These are phyloP conservation scores for Medicago ruthenica DNA, from an alignment of 306 rosid genomes.

Conservation along the genomic window DNA sequence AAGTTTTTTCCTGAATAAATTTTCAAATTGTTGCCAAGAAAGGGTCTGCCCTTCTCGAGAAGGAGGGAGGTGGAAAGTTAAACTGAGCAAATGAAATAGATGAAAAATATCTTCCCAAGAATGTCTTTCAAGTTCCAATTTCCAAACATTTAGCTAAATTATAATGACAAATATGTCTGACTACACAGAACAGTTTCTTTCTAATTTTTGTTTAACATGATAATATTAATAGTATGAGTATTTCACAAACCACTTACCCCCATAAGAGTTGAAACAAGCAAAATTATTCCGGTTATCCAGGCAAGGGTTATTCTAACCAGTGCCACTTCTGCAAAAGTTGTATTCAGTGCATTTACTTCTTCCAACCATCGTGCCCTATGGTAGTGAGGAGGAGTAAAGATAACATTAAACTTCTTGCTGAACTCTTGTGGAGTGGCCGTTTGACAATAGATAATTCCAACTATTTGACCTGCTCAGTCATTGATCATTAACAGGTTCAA, in stretches of 20 bases:
- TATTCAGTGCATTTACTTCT: conserved; percentile 52
- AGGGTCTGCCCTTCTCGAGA: not conserved
- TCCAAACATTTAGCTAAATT: conserved; percentile 28
- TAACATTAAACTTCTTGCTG: conserved; percentile 60
- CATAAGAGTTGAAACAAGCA: conserved; percentile 77
- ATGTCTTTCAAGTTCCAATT: not conserved
- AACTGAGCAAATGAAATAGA: not conserved
- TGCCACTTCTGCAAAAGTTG: conserved; percentile 46
- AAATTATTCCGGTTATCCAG: conserved; percentile 86
- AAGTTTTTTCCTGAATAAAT: not conserved
- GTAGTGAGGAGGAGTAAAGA: conserved; percentile 50
- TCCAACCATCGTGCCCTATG: conserved; percentile 68
- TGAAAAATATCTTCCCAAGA: not conserved
- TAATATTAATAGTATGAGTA: conserved; percentile 8
- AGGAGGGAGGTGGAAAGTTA: no score
- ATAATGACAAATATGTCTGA: conserved; percentile 3
- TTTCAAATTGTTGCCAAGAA: conserved; percentile 20
- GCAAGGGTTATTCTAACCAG: conserved; percentile 86
- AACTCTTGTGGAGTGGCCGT: conserved; percentile 50
- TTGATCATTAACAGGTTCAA: conserved; percentile 39
- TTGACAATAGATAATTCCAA: conserved; percentile 75
- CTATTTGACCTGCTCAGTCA: conserved; percentile 83
- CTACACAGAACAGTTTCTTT: conserved; percentile 6
- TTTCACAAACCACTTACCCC: conserved; percentile 68
- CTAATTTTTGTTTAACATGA: not conserved